Conservation (phyloP, 2,329 filamentous ascomycete species). For the Leptosphaerulina australis region DNA sequence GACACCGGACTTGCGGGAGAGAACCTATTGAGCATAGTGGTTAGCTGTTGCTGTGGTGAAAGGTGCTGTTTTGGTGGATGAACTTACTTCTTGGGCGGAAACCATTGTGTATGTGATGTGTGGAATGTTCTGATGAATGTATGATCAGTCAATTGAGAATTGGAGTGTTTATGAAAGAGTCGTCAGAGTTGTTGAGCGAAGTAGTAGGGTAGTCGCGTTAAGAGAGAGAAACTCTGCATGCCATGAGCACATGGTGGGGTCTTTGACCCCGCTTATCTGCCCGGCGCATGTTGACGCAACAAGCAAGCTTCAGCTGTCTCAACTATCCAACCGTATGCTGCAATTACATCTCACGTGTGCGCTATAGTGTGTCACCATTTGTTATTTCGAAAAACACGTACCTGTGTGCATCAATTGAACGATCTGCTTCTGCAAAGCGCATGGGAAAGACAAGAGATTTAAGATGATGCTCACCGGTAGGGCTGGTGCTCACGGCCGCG, state of each 20-base stretch:
- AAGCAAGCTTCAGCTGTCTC: conserved; percentile 15
- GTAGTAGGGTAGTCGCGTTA: conserved; percentile 24
- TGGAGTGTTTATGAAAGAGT: conserved; percentile 12
- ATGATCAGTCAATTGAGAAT: conserved; percentile 16
- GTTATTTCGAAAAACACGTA: conserved; percentile 14
- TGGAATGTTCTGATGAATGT: conserved; percentile 11
- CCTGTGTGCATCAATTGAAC: conserved; percentile 14
- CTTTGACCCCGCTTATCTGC: conserved; percentile 6
- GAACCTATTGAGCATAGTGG: conserved; percentile 11
- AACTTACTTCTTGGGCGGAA: conserved; percentile 50
- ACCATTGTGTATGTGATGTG: conserved; percentile 29
- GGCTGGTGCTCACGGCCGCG: conserved; percentile 44
- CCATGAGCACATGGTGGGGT: conserved; percentile 18
- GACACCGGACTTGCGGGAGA: conserved; percentile 30
- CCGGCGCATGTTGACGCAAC: conserved; percentile 12
- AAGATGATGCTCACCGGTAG: conserved; percentile 11
- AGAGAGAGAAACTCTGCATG: conserved; percentile 22
- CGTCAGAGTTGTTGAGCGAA: conserved; percentile 17
- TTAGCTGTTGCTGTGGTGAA: conserved; percentile 12
- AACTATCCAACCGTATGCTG: conserved; percentile 5
- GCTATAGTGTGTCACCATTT: background rate
- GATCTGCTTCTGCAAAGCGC: conserved; percentile 45
- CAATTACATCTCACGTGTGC: conserved; percentile 3
- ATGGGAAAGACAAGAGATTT: conserved; percentile 22
- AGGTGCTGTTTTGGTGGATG: conserved; percentile 2